A percentile compares a stretch with the other conserved stretches of the same genome.
phyloP scores from a whole-genome alignment of 148 eudicot genomes.

The Pharnaceum exiguum region DNA sequence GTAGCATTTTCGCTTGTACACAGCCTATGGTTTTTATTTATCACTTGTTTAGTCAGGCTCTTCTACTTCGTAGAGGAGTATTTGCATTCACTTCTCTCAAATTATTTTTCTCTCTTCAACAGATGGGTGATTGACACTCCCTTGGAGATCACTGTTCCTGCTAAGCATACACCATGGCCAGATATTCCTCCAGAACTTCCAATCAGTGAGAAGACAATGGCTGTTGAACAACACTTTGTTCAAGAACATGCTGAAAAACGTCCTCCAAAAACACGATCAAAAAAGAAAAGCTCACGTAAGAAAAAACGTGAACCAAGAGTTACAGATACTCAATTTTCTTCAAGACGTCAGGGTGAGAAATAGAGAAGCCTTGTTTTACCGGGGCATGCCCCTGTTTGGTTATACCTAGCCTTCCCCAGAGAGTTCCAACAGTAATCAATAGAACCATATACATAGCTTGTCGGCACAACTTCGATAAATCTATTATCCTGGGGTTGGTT shows the following conservation, averaged over 20 bases:
- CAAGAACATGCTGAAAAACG: slow-evolving; percentile 52
- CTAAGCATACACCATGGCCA: slow-evolving; percentile 97
- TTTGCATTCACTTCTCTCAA: background rate
- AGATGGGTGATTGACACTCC: slow-evolving; percentile 94
- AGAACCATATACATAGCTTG: slow-evolving; percentile 9
- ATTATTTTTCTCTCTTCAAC: slow-evolving; percentile 14
- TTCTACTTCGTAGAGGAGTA: background rate
- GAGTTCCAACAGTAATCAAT: slow-evolving; percentile 6
- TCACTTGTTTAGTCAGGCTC: too few species aligned
- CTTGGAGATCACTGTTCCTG: slow-evolving; percentile 85
- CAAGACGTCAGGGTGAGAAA: slow-evolving; percentile 35
- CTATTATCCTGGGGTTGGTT: slow-evolving; percentile 18
- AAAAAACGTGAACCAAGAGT: slow-evolving; percentile 55
- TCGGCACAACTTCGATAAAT: slow-evolving; percentile 13
- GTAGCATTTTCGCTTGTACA: too few species aligned
- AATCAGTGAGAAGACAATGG: slow-evolving; percentile 31
- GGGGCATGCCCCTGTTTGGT: background rate
- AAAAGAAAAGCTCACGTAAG: slow-evolving; percentile 61
- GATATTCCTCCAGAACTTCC: slow-evolving; percentile 78
- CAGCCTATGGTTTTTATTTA: too few species aligned
- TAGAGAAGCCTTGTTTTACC: slow-evolving; percentile 1
- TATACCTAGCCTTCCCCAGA: slow-evolving; percentile 9
- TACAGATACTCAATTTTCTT: slow-evolving; percentile 40
- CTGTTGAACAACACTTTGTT: slow-evolving; percentile 13
- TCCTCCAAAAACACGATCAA: slow-evolving; percentile 50